Evolutionary conservation across 495 filamentous ascomycete species (phyloP).

Genomic region (Bombardia bombarda): DNA sequence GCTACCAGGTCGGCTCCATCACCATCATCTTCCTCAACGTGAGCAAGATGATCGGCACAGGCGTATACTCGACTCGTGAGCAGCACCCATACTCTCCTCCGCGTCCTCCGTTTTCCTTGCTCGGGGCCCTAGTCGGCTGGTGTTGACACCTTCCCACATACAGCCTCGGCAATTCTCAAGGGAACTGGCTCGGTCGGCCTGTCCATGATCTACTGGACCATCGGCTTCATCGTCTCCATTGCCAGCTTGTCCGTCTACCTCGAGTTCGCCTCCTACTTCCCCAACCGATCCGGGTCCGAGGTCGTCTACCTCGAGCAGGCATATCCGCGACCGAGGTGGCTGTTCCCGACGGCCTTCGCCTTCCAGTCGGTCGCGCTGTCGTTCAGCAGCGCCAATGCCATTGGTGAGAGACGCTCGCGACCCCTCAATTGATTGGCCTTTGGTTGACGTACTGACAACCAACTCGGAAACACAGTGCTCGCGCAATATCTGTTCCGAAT

Average conservation of each 20-base stretch:
- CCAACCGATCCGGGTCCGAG: constrained; percentile 39
- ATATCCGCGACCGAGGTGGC: constrained; percentile 50
- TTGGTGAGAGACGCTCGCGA: constrained; percentile 23
- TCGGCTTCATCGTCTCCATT: constrained; percentile 18
- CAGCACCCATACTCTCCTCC: not conserved
- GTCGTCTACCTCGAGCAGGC: constrained; percentile 58
- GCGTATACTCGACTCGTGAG: constrained; percentile 58
- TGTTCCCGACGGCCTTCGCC: constrained; percentile 52
- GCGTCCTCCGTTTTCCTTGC: too few relatives aligned
- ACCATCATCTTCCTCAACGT: constrained; percentile 56
- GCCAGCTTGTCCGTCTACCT: constrained; percentile 20
- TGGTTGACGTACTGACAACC: not conserved
- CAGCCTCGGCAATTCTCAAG: constrained; percentile 32
- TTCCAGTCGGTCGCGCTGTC: constrained; percentile 47
- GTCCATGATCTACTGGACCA: constrained; percentile 28
- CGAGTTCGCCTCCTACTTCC: constrained; percentile 45
- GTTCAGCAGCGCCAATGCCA: constrained; percentile 48
- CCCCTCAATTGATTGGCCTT: too few relatives aligned
- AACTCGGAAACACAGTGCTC: constrained; percentile 16
- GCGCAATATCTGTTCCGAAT: constrained; percentile 49
- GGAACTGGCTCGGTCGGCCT: constrained; percentile 34
- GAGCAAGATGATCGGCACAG: constrained; percentile 59
- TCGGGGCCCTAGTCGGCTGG: not conserved
- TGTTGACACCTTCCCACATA: not conserved
- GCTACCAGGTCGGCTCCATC: constrained; percentile 47